Evolutionary conservation across 2,329 filamentous ascomycete genomes (phyloP), one percentile per base, ranked within the genome.

Genomic region (Coleophoma cylindrospora): DNA sequence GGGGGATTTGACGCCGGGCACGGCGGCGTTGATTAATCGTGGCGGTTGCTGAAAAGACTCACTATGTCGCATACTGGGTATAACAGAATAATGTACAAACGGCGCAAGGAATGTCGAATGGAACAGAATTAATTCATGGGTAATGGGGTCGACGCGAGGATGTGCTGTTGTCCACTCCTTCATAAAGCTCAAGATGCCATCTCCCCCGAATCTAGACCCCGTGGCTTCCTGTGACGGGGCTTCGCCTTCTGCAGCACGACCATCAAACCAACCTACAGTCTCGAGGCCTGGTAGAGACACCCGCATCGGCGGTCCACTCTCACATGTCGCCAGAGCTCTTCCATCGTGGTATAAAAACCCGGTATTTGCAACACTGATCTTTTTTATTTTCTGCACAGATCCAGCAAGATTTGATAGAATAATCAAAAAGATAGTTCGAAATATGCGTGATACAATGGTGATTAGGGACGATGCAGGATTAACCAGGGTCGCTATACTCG

Each of bases 301-400:
- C 22, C 84, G 73, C 61, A 89, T 82, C 0, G 84, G 85, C 3
- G 84, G 84, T 0, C 86, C 85, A 56, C 82, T 87, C 63, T 89
- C 84, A 55, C 84, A 89, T 0, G 82, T 84, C 3, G 85, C 85
- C 52, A 89, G 61, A 4, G 83, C 84, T 54, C 84, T 72, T 10
- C 84, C 83, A 59, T 88, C 83, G 57, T 89, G 85, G 56, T 80
- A 88, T 2, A 86, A 38, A 11, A 89, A 68, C 10, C 73, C 74
- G 4, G 84, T 89, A 54, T 89, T 89, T 3, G 83, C 83, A 13
- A 87, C 84, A 55, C 84, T 87, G 49, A 87, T 86, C 59, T 77
- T 83, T 59, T 80, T 85, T 60, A 89, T 79, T 7, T 70, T 68
- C 50, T 73, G 73, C 47, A 69, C 70, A 7, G 77, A 81, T 3